Conservation (phyloP, 164 flowering plant genomes). For the Hamamelis virginiana region DNA sequence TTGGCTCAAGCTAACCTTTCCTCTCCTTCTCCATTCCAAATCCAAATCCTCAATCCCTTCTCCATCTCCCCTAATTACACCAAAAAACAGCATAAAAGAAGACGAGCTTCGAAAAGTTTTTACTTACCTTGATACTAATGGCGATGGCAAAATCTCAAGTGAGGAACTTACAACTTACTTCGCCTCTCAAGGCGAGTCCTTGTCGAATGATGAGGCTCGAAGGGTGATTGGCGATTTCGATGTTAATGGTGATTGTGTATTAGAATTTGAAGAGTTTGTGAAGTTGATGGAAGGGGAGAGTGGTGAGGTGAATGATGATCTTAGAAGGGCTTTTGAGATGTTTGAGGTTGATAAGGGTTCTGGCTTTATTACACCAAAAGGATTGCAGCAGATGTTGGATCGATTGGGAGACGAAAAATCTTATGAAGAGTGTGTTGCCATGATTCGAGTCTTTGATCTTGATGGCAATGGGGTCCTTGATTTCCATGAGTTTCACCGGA, state of each 20-base stretch:
- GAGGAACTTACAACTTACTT: constrained; percentile 56
- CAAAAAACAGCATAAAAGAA: constrained; percentile 7
- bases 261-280: constrained; percentile 60
- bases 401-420: constrained; percentile 62
- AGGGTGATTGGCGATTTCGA: constrained; percentile 49
- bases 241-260: constrained; percentile 47
- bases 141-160: constrained; percentile 72
- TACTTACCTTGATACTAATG: constrained; percentile 54
- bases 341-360: constrained; percentile 67
- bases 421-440: constrained; percentile 61
- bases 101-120: constrained; percentile 54
- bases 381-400: constrained; percentile 57
- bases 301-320: constrained; percentile 37
- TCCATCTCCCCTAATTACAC: not conserved
- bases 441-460: constrained; percentile 62
- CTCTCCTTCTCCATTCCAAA: constrained; percentile 4
- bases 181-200: constrained; percentile 56
- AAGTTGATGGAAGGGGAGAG: constrained; percentile 36
- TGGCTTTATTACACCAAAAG: constrained; percentile 71
- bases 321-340: constrained; percentile 74
- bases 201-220: constrained; percentile 56
- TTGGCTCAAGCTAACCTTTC: not conserved
- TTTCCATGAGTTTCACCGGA: constrained; percentile 63
- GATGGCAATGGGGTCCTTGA: constrained; percentile 76
- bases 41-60: constrained; percentile 18